These are phyloP conservation scores for Pseudozyma tsukubaensis DNA, from an alignment of 1,284 basidiomycete species.

Conservation along the genomic window DNA sequence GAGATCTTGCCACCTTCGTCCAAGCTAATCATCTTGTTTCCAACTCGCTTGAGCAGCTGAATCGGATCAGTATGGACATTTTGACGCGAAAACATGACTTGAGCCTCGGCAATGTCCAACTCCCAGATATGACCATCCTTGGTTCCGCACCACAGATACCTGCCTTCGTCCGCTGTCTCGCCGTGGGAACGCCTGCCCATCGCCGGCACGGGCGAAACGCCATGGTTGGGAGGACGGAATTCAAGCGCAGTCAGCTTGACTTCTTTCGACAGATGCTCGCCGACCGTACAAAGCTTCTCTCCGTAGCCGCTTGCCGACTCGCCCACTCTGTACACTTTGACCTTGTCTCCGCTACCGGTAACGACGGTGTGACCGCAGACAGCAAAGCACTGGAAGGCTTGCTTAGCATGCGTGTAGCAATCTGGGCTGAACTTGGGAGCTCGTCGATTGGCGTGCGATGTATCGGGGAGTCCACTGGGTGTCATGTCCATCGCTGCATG, in stretches of 20 bases:
- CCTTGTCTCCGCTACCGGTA: conserved; percentile 53
- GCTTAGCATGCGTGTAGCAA: conserved; percentile 36
- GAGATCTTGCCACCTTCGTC: conserved; percentile 67
- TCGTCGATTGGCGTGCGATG: conserved; percentile 48
- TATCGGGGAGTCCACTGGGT: conserved; percentile 38
- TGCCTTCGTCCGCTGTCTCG: conserved; percentile 50
- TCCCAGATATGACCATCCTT: conserved; percentile 61
- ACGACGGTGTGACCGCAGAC: conserved; percentile 50
- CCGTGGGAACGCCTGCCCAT: conserved; percentile 32
- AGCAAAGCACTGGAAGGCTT: conserved; percentile 48
- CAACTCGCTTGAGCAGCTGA: conserved; percentile 52
- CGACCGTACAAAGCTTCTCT: conserved; percentile 54
- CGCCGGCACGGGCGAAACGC: conserved; percentile 17
- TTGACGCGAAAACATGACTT: conserved; percentile 40
- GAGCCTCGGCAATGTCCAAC: conserved; percentile 54
- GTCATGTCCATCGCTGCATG: conserved; percentile 37
- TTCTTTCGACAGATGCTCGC: conserved; percentile 49
- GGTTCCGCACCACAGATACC: conserved; percentile 65
- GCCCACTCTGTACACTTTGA: conserved; percentile 57
- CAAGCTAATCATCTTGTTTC: conserved; percentile 57
- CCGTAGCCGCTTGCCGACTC: conserved; percentile 35
- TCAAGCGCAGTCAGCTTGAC: conserved; percentile 53
- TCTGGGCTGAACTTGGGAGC: conserved; percentile 47
- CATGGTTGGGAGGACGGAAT: conserved; percentile 48
- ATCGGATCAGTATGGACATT: conserved; percentile 59